Evolutionary conservation across 2,329 filamentous ascomycete species (phyloP).

Genomic region (Aspergillus bombycis): DNA sequence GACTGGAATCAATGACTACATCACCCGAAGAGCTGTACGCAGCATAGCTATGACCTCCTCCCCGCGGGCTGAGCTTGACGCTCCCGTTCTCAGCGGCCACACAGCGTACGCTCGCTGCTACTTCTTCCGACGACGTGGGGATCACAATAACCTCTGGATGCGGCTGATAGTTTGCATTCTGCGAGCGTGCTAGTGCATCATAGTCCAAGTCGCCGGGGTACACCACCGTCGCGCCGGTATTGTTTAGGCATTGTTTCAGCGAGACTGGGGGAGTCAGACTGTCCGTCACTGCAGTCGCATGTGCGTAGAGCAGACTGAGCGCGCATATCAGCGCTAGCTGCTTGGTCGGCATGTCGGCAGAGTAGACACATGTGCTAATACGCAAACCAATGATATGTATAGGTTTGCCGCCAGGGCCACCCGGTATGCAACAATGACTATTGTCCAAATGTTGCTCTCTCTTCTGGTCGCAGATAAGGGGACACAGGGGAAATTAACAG

Average conservation of each 20-base stretch:
- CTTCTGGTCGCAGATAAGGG: too few species aligned
- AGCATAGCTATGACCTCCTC: constrained; percentile 14
- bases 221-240: not conserved
- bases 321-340: not conserved
- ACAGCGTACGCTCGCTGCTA: constrained; percentile 10
- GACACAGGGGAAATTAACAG: too few species aligned
- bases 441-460: too few species aligned
- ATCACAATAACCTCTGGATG: constrained; percentile 9
- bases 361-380: not conserved
- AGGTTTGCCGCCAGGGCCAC: too few species aligned
- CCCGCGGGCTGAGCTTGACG: constrained; percentile 11
- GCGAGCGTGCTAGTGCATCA: not conserved
- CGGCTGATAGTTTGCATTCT: constrained; percentile 10
- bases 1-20: constrained; percentile 8
- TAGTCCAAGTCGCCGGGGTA: constrained; percentile 2
- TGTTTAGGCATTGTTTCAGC: constrained; percentile 1
- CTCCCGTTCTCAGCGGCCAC: constrained; percentile 7
- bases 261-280: not conserved
- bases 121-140: constrained; percentile 3
- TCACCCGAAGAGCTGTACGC: constrained; percentile 11
- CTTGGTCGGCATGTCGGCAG: not conserved
- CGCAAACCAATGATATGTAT: too few species aligned
- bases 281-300: not conserved
- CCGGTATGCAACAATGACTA: too few species aligned
- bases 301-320: not conserved